A percentile compares a stretch with the other conserved stretches of the same genome.
Conservation (phyloP, 73 alveolate species). For the Paramecium pentaurelia region DNA sequence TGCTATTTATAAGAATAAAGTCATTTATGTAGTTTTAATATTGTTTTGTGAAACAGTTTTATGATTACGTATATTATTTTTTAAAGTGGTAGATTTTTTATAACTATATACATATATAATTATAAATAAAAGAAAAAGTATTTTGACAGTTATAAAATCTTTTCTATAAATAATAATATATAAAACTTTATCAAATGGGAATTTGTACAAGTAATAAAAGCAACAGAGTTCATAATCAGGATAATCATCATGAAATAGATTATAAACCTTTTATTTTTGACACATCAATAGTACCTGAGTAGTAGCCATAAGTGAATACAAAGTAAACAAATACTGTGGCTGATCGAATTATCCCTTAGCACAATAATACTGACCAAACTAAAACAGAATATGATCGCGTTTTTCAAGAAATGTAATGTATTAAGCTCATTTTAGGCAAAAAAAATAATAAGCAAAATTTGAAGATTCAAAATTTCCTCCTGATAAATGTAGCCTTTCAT, state of each 20-base stretch:
- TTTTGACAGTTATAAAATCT: background rate
- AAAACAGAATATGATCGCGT: background rate
- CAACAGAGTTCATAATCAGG: background rate
- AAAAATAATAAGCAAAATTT: background rate
- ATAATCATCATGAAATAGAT: background rate
- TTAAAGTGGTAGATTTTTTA: background rate
- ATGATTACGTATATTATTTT: background rate
- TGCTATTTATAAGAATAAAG: too few relatives aligned
- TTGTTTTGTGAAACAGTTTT: background rate
- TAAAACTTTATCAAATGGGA: background rate
- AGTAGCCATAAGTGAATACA: background rate
- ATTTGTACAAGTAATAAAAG: background rate
- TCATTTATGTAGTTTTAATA: too few relatives aligned
- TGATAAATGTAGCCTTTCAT: background rate
- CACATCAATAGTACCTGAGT: background rate
- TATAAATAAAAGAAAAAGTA: background rate
- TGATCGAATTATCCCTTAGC: background rate
- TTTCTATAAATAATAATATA: background rate
- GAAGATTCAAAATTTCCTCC: constrained; percentile 35
- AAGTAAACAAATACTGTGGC: background rate
- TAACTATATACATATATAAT: too few relatives aligned
- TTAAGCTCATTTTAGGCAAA: background rate
- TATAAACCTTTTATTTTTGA: background rate
- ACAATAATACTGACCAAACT: background rate
- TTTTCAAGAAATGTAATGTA: background rate